A percentile compares a stretch with the other conserved stretches of the same genome.
phyloP scores from a whole-genome alignment of 2,329 filamentous ascomycete genomes.

The Pseudogymnoascus verrucosus region DNA sequence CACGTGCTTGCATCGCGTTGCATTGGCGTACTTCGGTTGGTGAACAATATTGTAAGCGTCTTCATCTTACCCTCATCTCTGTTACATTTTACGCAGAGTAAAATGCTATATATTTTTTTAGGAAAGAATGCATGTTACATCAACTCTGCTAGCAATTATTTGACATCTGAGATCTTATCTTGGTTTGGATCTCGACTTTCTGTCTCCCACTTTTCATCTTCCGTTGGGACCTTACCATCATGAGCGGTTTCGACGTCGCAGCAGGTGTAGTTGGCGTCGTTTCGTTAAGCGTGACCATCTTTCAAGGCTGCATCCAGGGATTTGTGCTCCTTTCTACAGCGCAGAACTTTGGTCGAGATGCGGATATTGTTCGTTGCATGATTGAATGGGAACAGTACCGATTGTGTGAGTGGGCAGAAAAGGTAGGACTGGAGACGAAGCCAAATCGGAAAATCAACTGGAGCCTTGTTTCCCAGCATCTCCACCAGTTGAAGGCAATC shows the following conservation, averaged over 20 bases:
- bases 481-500: constrained; percentile 15
- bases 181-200: neutral
- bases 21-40: neutral
- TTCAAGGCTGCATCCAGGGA: constrained; percentile 16
- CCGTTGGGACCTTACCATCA: neutral
- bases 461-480: constrained; percentile 13
- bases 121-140: neutral
- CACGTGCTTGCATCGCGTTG: neutral
- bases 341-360: constrained; percentile 16
- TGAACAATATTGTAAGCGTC: neutral
- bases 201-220: neutral
- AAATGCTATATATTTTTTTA: neutral
- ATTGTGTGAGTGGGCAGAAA: constrained; percentile 14
- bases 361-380: constrained; percentile 13
- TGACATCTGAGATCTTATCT: neutral
- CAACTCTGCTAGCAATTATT: neutral
- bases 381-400: constrained; percentile 15
- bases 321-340: constrained; percentile 17
- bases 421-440: constrained; percentile 11
- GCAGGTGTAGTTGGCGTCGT: constrained; percentile 13
- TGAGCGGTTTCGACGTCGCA: constrained; percentile 12
- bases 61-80: neutral
- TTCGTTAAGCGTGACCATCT: constrained; percentile 12
- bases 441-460: constrained; percentile 18
- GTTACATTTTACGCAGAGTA: neutral